Evolutionary conservation across 2,329 filamentous ascomycete species (phyloP), one percentile per base, ranked within the genome.

Genomic region (Byssothecium circinans): DNA sequence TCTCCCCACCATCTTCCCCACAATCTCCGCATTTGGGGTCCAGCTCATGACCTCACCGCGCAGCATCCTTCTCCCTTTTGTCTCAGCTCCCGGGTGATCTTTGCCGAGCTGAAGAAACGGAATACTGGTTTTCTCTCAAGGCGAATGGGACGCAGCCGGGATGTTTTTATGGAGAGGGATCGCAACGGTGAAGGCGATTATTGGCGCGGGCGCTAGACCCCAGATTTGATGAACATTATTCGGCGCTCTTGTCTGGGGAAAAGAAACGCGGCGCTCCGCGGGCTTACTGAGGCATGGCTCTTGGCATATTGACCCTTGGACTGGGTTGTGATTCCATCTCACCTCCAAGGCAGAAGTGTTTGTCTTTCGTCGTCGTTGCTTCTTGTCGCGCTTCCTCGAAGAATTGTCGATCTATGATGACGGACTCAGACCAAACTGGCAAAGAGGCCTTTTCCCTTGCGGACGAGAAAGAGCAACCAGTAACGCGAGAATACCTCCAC

Each of bases 401-500:
- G 6, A n/a, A 32, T n/a, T 8, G 6, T 14, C 4, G 14, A 25
- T 6, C 6, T 12, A 32, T 5, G 12, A 32, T 32, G 29, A 32
- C 29, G 14, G 29, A 14, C 29, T 32, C 29, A 7, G 14, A n/a
- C 12, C 29, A 14, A 4, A n/a, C 29, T 32, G 29, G 29, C 29
- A 32, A 32, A 32, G 29, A 32, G 29, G 29, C 29, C 14, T 8
- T 32, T 4, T 50, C 53, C 8, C 15, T 49, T 2, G 46, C 51
- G 12, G 56, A 61, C 27, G 57, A 63, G 44, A 49, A 49, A 17
- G 37, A 54, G 14, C 32, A 56, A 17, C 47, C 38, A 8, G 20
- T 57, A 8, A 49, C 56, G 12, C 44, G 50, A 17, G 61, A 63
- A 33, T 57, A 60, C 18, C 47, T 62, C 2, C 12, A 52, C 15